phyloP scores from a whole-genome alignment of 179 eudicot genomes.

The Drosera spatulata region DNA sequence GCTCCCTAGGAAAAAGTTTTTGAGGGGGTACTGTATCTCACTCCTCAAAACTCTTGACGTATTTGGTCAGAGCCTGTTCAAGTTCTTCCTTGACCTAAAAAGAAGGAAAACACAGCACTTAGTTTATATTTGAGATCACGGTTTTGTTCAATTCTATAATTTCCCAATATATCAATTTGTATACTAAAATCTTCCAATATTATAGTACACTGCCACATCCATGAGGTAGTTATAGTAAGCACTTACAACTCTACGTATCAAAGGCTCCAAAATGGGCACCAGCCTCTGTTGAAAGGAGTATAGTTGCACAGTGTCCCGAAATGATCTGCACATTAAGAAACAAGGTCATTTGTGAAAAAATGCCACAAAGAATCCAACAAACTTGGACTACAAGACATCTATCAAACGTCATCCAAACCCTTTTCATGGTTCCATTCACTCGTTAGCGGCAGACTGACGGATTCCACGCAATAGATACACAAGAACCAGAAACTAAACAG shows the following conservation, averaged over 20 bases:
- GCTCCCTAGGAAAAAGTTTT: not conserved
- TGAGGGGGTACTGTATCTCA: constrained; percentile 16
- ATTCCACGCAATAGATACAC: no score
- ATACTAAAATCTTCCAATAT: no score
- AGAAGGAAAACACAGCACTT: not conserved
- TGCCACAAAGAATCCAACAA: not conserved
- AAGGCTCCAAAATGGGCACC: constrained; percentile 66
- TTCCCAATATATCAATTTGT: no score
- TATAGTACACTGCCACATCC: no score
- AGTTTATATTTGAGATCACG: not conserved
- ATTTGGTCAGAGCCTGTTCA: constrained; percentile 64
- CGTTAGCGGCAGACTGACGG: no score
- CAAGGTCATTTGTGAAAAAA: not conserved
- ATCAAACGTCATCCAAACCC: no score
- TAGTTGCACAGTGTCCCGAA: constrained; percentile 56
- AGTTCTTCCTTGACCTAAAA: constrained; percentile 92
- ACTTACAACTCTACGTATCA: constrained; percentile 88
- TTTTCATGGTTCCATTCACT: no score
- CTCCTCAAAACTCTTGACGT: constrained; percentile 48
- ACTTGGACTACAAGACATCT: no score
- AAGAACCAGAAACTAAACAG: no score
- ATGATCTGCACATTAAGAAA: constrained; percentile 32
- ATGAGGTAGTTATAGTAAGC: not conserved
- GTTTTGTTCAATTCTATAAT: not conserved
- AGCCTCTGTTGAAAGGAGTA: constrained; percentile 43